phyloP scores from a whole-genome alignment of 805 yeast genomes.

The Cyberlindnera euphorbiiphila region DNA sequence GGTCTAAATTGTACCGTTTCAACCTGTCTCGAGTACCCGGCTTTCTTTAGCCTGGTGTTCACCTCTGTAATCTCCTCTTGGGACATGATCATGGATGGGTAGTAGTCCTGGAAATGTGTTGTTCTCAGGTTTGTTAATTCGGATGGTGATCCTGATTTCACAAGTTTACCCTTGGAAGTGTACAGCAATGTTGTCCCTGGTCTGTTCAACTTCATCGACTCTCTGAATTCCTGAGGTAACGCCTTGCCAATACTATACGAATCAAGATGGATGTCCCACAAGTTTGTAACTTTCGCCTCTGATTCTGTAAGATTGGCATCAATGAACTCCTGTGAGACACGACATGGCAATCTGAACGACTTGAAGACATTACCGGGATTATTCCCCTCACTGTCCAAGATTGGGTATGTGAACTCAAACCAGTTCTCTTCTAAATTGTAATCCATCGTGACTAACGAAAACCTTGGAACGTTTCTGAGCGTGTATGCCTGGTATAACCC shows the following conservation, averaged over 20 bases:
- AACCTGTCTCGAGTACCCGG: slow-evolving; percentile 8
- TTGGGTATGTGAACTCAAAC: slow-evolving; percentile 22
- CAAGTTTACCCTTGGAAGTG: slow-evolving; percentile 18
- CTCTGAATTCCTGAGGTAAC: slow-evolving; percentile 18
- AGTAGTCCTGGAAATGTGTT: slow-evolving; percentile 24
- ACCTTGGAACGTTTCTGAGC: slow-evolving; percentile 15
- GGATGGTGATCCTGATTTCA: slow-evolving; percentile 19
- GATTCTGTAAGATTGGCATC: slow-evolving; percentile 8
- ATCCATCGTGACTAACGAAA: slow-evolving; percentile 15
- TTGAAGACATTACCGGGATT: neutral
- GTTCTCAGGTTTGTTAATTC: slow-evolving; percentile 12
- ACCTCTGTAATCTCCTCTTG: slow-evolving; percentile 15
- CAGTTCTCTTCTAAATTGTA: slow-evolving; percentile 19
- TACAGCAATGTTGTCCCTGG: slow-evolving; percentile 18
- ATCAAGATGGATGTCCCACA: slow-evolving; percentile 22
- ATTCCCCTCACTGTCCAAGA: slow-evolving; percentile 7
- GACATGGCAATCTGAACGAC: slow-evolving; percentile 20
- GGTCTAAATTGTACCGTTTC: slow-evolving; percentile 22
- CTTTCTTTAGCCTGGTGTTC: slow-evolving; percentile 9
- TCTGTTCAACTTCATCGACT: slow-evolving; percentile 20
- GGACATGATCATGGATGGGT: slow-evolving; percentile 19
- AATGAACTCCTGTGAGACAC: slow-evolving; percentile 17
- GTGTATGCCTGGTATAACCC: slow-evolving; percentile 17
- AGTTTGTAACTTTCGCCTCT: slow-evolving; percentile 10
- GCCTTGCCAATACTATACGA: slow-evolving; percentile 20